Evolutionary conservation across 305 asterid genomes (phyloP).

Genomic region (Plantago lanceolata): DNA sequence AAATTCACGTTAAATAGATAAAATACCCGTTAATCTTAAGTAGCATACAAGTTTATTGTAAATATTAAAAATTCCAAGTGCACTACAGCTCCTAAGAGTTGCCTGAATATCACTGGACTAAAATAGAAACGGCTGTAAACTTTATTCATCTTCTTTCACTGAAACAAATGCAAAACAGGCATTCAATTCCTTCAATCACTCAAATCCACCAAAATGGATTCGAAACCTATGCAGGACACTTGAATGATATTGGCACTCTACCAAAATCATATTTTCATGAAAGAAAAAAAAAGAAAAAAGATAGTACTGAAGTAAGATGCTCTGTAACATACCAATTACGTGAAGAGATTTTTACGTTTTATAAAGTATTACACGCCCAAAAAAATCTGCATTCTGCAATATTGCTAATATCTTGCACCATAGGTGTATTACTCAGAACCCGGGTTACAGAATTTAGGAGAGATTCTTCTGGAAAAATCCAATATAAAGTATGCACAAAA

Average conservation of each 20-base stretch:
- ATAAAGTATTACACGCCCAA: neutral
- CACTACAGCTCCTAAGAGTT: neutral
- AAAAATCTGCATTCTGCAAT: neutral
- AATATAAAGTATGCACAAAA: neutral
- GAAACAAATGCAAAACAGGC: neutral
- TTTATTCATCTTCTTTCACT: too few species aligned
- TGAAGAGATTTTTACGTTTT: neutral
- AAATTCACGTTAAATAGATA: neutral
- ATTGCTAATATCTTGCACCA: neutral
- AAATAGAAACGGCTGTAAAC: neutral
- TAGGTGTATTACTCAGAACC: neutral
- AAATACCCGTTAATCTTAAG: neutral
- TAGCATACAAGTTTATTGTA: neutral
- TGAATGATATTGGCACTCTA: neutral
- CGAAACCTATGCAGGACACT: neutral
- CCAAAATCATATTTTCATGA: neutral
- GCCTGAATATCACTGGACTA: neutral
- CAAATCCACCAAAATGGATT: neutral
- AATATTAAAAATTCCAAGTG: neutral
- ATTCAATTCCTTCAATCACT: neutral
- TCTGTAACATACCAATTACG: too few species aligned
- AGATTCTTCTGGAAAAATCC: neutral
- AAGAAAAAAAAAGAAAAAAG: too few species aligned
- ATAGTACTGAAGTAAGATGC: too few species aligned
- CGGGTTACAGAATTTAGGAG: neutral